phyloP scores from a whole-genome alignment of 139 green algal genomes.

The Chloropicon primus region DNA sequence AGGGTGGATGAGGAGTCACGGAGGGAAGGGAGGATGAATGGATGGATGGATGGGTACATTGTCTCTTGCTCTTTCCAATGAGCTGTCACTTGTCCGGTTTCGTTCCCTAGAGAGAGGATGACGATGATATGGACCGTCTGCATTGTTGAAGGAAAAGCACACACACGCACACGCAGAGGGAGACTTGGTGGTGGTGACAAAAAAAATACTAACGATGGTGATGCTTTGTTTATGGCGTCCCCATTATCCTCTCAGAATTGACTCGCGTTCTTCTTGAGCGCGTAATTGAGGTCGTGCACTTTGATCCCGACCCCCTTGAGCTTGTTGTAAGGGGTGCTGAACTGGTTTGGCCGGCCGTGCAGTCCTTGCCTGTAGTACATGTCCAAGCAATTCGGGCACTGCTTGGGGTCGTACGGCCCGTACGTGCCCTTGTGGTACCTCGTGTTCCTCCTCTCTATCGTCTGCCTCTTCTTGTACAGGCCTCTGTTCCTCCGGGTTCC shows the following conservation, averaged over 20 bases:
- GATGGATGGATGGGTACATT: too few species aligned
- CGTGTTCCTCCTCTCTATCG: constrained; percentile 4
- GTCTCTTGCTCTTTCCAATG: too few species aligned
- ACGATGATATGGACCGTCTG: too few species aligned
- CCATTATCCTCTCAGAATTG: not conserved
- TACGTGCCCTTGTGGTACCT: constrained; percentile 2
- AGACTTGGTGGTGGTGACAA: too few species aligned
- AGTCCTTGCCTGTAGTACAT: constrained; percentile 5
- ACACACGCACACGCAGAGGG: too few species aligned
- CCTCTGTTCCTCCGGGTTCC: not conserved
- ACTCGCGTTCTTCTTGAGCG: not conserved
- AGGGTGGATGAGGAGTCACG: too few species aligned
- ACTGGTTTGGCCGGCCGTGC: not conserved
- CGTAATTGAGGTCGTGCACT: constrained; percentile 5
- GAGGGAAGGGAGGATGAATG: too few species aligned
- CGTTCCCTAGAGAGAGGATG: too few species aligned
- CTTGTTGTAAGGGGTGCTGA: not conserved
- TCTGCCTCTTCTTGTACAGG: constrained; percentile 1
- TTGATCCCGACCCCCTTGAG: constrained; percentile 1
- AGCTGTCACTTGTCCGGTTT: too few species aligned
- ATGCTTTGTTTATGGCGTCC: too few species aligned
- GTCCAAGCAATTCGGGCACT: not conserved
- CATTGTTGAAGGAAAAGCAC: too few species aligned
- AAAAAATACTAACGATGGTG: too few species aligned
- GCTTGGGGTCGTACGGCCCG: not conserved